Conservation (phyloP, 2,329 filamentous ascomycete species). For the Alternaria ventricosa region DNA sequence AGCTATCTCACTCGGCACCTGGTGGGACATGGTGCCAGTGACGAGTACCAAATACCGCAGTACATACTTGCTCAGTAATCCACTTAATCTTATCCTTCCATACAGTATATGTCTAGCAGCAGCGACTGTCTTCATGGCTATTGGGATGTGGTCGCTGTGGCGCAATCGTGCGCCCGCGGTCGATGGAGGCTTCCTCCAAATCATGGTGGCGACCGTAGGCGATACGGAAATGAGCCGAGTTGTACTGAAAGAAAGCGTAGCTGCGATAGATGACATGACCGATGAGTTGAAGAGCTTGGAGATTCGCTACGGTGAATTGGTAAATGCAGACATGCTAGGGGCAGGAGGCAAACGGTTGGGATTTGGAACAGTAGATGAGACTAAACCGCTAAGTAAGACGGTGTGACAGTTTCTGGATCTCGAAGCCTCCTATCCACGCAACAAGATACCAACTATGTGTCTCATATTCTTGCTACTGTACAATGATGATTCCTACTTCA, state of each 20-base stretch:
- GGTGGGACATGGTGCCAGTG: not conserved
- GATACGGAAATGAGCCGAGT: not conserved
- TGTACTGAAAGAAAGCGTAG: not conserved
- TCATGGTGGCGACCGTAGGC: not conserved
- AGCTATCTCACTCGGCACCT: not conserved
- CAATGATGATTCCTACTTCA: not conserved
- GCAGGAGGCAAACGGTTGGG: not conserved
- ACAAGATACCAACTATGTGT: not conserved
- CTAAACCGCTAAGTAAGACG: not conserved
- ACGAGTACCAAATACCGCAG: not conserved
- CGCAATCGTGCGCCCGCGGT: not conserved
- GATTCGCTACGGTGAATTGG: not conserved
- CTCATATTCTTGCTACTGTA: not conserved
- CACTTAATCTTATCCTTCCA: not conserved
- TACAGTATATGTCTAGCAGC: not conserved
- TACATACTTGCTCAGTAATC: not conserved
- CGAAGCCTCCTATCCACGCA: not conserved
- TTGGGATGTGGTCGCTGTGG: not conserved
- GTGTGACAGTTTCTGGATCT: not conserved
- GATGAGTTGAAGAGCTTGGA: not conserved
- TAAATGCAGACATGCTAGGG: accelerated
- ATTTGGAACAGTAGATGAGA: not conserved
- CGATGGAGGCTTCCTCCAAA: not conserved
- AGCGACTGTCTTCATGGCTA: not conserved
- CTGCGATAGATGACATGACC: not conserved